A percentile compares a stretch with the other conserved stretches of the same genome.
phyloP scores from a whole-genome alignment of 495 filamentous ascomycete species.

The Podospora pseudopauciseta region DNA sequence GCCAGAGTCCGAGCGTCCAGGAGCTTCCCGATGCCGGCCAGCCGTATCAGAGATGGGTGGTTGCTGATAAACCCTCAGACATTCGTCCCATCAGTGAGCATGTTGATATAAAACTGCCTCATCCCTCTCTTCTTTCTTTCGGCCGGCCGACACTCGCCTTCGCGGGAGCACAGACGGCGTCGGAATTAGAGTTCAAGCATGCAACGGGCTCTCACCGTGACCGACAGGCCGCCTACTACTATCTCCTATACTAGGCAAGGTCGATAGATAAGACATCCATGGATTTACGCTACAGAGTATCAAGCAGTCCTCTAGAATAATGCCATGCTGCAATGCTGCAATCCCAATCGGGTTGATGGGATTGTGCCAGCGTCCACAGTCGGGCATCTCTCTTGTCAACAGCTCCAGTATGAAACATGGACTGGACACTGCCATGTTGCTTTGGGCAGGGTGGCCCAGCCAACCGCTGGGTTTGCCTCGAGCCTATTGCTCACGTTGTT shows the following conservation, averaged over 20 bases:
- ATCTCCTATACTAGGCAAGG: too few relatives aligned
- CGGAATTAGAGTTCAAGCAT: background rate
- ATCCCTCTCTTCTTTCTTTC: background rate
- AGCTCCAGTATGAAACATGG: background rate
- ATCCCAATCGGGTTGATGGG: background rate
- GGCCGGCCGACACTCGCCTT: background rate
- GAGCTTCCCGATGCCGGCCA: background rate
- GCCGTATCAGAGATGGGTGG: background rate
- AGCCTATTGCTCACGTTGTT: background rate
- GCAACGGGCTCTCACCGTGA: background rate
- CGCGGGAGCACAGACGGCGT: too few relatives aligned
- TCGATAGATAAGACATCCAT: background rate
- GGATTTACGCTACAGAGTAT: too few relatives aligned
- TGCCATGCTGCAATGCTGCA: slow-evolving; percentile 1
- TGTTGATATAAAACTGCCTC: background rate
- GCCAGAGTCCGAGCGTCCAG: background rate
- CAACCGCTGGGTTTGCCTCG: background rate
- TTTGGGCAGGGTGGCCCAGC: background rate
- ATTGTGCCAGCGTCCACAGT: background rate
- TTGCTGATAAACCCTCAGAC: background rate
- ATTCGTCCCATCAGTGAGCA: background rate
- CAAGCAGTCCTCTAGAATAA: background rate
- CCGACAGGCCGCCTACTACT: background rate
- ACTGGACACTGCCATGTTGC: background rate
- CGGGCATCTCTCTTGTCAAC: background rate